phyloP scores from a whole-genome alignment of 2,329 filamentous ascomycete species.

The Paraphaeosphaeria minitans region DNA sequence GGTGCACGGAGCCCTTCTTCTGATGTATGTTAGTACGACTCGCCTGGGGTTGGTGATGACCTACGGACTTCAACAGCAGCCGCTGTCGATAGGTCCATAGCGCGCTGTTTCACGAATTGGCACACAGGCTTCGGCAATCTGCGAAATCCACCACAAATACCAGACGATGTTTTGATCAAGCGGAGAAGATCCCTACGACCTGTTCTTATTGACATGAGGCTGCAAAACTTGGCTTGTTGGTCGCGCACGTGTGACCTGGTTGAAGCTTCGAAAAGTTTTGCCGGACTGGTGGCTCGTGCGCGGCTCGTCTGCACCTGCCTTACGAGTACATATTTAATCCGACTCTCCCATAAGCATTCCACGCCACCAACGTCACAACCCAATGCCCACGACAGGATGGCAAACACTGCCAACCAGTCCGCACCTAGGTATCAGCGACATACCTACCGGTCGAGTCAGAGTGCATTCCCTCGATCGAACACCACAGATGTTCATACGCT shows the following conservation, averaged over 20 bases:
- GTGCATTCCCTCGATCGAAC: neutral
- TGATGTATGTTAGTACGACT: slow-evolving; percentile 26
- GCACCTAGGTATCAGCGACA: neutral
- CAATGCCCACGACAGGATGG: neutral
- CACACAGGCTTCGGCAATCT: neutral
- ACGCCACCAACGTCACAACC: neutral
- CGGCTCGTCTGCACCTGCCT: neutral
- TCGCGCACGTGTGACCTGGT: neutral
- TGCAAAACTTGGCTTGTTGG: neutral
- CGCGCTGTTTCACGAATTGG: neutral
- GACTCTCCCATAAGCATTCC: neutral
- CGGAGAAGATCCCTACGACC: neutral
- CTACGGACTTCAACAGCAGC: slow-evolving; percentile 40
- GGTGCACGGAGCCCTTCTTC: slow-evolving; percentile 36
- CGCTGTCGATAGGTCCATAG: slow-evolving; percentile 34
- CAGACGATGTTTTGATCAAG: neutral
- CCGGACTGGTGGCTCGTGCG: neutral
- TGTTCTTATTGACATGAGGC: neutral
- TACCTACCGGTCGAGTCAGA: neutral
- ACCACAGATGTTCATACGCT: neutral
- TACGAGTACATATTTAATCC: no score
- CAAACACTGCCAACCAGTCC: neutral
- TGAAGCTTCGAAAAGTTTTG: neutral
- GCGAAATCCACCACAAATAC: neutral
- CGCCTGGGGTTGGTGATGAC: slow-evolving; percentile 26